Evolutionary conservation across 164 flowering plant genomes (phyloP), one percentile per base, ranked within the genome.

Genomic region (Annona squamosa): DNA sequence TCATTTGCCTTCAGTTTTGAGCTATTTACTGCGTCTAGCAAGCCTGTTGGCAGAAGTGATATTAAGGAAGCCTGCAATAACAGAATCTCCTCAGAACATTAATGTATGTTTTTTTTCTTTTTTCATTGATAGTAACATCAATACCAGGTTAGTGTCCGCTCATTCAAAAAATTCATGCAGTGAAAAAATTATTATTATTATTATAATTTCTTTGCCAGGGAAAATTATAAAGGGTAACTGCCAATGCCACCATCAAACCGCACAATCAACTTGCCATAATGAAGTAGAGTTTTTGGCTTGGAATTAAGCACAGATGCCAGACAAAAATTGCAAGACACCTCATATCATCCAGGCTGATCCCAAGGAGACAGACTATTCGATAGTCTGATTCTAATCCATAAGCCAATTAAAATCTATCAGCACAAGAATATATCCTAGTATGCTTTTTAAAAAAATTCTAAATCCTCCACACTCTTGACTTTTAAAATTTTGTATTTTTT

Each of bases 51-150:
- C 65, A 92, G 70, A 79, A 92, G 88, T 59, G 99, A 94, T 52
- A 94, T 87, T 69, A 94, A 83, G 68, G 97, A 83, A 76, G 97
- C 97, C 99, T 92, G 94, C 78, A 75, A 84, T 18, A 72, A 70
- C 70, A 59, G 17, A 71, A 59, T 67, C 75, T n/a, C 57, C 44
- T 56, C 65, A 73, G 70, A 75, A 42, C 26, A 10, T 46, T 17
- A 1, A 46, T 46, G 3, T 3, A 42, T 66, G 45, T 18, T 42
- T 66, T 66, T 66, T 10, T 2, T 5, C 37, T 26, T 26, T 26
- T 26, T 26, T 26, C 37, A 26, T 26, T 26, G 37, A 26, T 37
- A 9, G 66, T 19, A 63, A 41, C 37, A 63, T 19, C 26, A 13
- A 37, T 63, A 66, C 46, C 6, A 66, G 43, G 44, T 12, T 4